Evolutionary conservation across 768 basidiomycete genomes (phyloP).

Genomic region (Rhodotorula babjevae): DNA sequence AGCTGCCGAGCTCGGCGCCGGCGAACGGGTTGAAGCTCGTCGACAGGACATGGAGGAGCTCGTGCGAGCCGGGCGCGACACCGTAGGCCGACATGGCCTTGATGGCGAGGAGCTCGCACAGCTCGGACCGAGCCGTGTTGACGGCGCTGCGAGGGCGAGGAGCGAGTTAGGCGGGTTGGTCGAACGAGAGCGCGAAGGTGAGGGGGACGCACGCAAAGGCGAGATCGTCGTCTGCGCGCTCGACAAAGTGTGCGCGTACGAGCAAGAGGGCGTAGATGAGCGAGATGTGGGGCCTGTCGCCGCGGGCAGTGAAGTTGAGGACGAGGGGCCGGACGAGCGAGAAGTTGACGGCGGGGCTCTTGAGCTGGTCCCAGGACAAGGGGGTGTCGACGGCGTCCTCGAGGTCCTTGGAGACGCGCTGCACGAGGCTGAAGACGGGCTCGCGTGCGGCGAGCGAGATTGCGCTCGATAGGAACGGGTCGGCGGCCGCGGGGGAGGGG

Average conservation of each 20-base stretch:
- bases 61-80: slow-evolving; percentile 47
- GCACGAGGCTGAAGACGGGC: slow-evolving; percentile 32
- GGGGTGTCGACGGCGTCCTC: slow-evolving; percentile 19
- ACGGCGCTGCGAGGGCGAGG: slow-evolving; percentile 46
- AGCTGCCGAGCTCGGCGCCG: slow-evolving; percentile 63
- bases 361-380: slow-evolving; percentile 22
- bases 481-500: background rate
- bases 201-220: slow-evolving; percentile 21
- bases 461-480: slow-evolving; percentile 3
- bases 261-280: slow-evolving; percentile 27
- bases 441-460: slow-evolving; percentile 6
- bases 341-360: slow-evolving; percentile 26
- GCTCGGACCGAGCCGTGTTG: slow-evolving; percentile 64
- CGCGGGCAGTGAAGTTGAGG: slow-evolving; percentile 9
- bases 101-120: slow-evolving; percentile 84
- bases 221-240: slow-evolving; percentile 13
- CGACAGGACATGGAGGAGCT: slow-evolving; percentile 72
- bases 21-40: slow-evolving; percentile 79
- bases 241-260: slow-evolving; percentile 24
- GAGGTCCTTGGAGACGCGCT: slow-evolving; percentile 16
- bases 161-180: too few species aligned
- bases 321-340: slow-evolving; percentile 24
- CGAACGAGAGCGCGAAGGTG: background rate
- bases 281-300: slow-evolving; percentile 12
- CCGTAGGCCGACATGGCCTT: slow-evolving; percentile 68